Base-by-base conservation (phyloP, 176 grass and related monocot genomes). In the Pontederia crassipes region DNA sequence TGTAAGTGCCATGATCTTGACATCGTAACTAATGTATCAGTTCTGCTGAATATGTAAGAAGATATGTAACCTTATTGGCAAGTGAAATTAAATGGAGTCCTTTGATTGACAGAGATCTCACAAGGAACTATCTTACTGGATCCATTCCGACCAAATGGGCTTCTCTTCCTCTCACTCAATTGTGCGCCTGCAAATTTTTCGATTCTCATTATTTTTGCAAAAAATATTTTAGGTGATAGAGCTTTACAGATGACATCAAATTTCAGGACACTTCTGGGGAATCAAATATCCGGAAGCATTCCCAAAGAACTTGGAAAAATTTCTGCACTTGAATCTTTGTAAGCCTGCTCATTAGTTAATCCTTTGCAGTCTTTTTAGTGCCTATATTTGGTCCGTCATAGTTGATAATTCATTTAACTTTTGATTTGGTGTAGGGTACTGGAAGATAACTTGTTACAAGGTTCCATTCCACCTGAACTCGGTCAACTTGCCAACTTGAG, bases 381-480 rank as follows among this genome's bases (percentile, higher is more conserved):
- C 17, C 53, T 8, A 55, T 18, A 14, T 9, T 55, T 55, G 53
- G 8, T 55, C 16, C 17, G 16, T 55, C 16, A 17, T 17, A 17
- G 15, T 54, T 54, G 52, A 5, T 16, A 54, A 54, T 2, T 16
- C 16, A 17, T 17, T 17, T n/a, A 55, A 9, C 53, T 17, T 17
- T 55, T 64, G 10, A 48, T 9, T 10, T 64, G 62, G 4, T 0
- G 24, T 10, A 64, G 62, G 1, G 1, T 17, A 48, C 13, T 64
- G 46, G 62, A 64, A 64, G 62, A 16, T 49, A 64, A 64, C 62
- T 20, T 48, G 9, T 16, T 64, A 20, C 10, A 27, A 50, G 62
- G 62, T 8, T 28, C 62, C 14, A 64, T 64, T 49, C 46, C 62
- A 18, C 45, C 1, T 18, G 62, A 10, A 13, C 62, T 64, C 13